Conservation (phyloP, 2,329 filamentous ascomycete genomes). For the Alternaria viburni region DNA sequence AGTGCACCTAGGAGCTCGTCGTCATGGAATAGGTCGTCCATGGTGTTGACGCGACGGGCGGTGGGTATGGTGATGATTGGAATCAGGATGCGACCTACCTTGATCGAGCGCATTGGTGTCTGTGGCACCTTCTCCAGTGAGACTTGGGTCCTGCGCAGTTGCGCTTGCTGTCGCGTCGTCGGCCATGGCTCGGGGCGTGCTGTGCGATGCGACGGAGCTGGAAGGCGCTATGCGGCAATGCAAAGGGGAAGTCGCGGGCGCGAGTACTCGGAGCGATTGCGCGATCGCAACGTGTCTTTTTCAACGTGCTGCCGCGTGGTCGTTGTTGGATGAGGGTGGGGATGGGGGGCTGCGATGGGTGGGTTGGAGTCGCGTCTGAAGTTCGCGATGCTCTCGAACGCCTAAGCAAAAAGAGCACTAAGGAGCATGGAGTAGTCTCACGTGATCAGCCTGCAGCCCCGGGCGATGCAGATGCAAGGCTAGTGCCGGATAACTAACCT, state of each 20-base stretch:
- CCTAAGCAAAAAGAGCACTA: constrained; percentile 22
- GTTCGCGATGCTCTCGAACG: constrained; percentile 38
- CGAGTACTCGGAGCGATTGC: constrained; percentile 4
- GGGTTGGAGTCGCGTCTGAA: constrained; percentile 35
- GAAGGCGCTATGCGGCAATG: constrained; percentile 18
- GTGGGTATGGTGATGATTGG: not conserved
- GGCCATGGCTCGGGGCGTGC: constrained; percentile 37
- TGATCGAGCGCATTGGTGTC: constrained; percentile 36
- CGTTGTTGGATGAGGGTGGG: constrained; percentile 31
- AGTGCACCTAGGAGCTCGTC: not conserved
- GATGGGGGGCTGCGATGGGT: constrained; percentile 37
- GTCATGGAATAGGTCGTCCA: not conserved
- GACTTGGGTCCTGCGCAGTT: constrained; percentile 33
- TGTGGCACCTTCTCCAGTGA: constrained; percentile 31
- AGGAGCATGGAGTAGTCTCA: constrained; percentile 19
- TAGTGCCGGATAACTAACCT: constrained; percentile 25
- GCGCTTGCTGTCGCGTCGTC: constrained; percentile 42
- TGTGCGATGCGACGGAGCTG: constrained; percentile 29
- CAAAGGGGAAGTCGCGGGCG: constrained; percentile 20
- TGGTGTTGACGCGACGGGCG: constrained; percentile 12
- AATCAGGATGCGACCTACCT: constrained; percentile 33
- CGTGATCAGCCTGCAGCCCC: constrained; percentile 15
- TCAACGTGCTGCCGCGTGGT: constrained; percentile 14
- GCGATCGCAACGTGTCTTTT: constrained; percentile 11
- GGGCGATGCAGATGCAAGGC: constrained; percentile 12